Evolutionary conservation across 805 yeast genomes (phyloP).

Genomic region (Komagataella kurtzmanii): DNA sequence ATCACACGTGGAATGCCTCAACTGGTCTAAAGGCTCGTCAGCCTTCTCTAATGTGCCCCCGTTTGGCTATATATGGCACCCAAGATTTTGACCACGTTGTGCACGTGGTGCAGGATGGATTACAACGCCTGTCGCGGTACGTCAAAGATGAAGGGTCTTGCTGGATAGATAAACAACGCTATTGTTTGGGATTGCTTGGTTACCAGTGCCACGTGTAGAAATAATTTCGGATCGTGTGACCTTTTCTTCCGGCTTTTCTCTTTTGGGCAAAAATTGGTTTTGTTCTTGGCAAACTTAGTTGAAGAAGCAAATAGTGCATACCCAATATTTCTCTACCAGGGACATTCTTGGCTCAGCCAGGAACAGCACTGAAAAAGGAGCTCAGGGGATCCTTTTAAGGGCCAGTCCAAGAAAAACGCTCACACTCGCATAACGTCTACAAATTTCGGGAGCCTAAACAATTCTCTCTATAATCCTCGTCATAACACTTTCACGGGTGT

Average conservation of each 20-base stretch:
- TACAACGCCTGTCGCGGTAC: background rate
- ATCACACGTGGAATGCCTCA: background rate
- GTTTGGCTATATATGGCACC: background rate
- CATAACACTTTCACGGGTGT: too few relatives aligned
- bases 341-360: background rate
- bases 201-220: background rate
- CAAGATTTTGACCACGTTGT: background rate
- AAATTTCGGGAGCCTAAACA: too few relatives aligned
- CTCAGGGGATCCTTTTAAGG: background rate
- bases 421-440: background rate
- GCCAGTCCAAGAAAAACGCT: background rate
- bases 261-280: background rate
- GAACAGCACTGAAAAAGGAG: background rate
- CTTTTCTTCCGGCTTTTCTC: background rate
- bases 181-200: too few relatives aligned
- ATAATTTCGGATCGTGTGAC: background rate
- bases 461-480: too few relatives aligned
- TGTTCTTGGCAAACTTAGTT: background rate
- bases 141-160: background rate
- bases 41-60: background rate
- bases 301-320: background rate
- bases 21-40: background rate
- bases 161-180: background rate
- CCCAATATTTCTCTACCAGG: background rate
- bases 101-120: background rate